Evolutionary conservation across 192 early-diverging fungal species (phyloP).

Genomic region (Kickxella alabastrina): DNA sequence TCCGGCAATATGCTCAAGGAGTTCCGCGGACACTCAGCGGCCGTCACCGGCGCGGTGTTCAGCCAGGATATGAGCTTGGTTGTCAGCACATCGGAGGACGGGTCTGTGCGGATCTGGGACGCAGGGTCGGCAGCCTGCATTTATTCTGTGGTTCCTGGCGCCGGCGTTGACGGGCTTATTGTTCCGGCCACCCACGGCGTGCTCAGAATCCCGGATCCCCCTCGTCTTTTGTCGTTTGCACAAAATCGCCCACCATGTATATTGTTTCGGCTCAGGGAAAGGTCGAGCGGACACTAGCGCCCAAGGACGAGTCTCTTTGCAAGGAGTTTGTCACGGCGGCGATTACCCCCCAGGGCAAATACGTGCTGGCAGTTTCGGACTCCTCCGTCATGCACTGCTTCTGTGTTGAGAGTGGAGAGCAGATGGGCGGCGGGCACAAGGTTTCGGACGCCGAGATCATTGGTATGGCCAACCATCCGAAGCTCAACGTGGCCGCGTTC

Average conservation of each 20-base stretch:
- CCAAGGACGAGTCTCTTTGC: conserved; percentile 34
- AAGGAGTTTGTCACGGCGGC: conserved; percentile 58
- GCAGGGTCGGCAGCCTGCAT: conserved; percentile 63
- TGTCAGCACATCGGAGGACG: conserved; percentile 81
- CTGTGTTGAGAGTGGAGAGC: conserved; percentile 57
- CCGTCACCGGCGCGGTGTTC: conserved; percentile 77
- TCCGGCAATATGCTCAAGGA: conserved; percentile 90
- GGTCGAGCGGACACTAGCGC: conserved; percentile 49
- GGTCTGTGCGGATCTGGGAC: conserved; percentile 86
- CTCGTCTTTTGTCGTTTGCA: conserved; percentile 74
- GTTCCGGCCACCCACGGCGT: conserved; percentile 50
- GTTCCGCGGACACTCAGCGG: conserved; percentile 87
- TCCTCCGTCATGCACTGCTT: conserved; percentile 67
- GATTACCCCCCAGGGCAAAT: conserved; percentile 76
- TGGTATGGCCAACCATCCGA: conserved; percentile 79
- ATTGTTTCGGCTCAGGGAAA: conserved; percentile 64
- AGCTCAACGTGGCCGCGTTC: conserved; percentile 64
- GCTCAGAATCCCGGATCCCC: conserved; percentile 62
- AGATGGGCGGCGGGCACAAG: conserved; percentile 42
- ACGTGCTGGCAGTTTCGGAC: conserved; percentile 74
- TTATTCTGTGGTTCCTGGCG: conserved; percentile 54
- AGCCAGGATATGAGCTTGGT: conserved; percentile 66
- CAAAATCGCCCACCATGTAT: conserved; percentile 70
- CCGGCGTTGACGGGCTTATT: conserved; percentile 53
- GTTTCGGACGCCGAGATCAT: conserved; percentile 66